A percentile compares a stretch with the other conserved stretches of the same genome.
phyloP scores from a whole-genome alignment of 129 eudicot genomes.

The Chrysanthemum makinoi region DNA sequence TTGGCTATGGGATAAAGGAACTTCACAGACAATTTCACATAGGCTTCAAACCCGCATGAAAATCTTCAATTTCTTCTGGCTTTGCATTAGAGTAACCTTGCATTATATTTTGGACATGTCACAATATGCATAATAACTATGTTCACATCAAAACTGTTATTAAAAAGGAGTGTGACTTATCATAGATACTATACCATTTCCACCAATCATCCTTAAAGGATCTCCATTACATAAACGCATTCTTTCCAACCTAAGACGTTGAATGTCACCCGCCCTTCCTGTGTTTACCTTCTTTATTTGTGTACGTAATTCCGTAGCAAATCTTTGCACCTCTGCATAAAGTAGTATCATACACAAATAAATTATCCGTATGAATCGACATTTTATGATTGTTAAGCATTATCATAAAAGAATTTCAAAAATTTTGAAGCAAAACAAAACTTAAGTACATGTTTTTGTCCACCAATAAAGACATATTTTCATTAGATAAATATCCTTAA shows the following conservation, averaged over 20 bases:
- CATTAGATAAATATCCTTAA: too few species aligned
- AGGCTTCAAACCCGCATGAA: conserved; percentile 33
- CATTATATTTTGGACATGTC: conserved; percentile 18
- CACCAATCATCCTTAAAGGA: conserved; percentile 29
- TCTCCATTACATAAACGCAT: conserved; percentile 33
- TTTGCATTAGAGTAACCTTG: conserved; percentile 42
- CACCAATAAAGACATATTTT: conserved; percentile 13
- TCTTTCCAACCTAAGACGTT: conserved; percentile 36
- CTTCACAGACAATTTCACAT: conserved; percentile 15
- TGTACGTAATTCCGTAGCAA: conserved; percentile 53
- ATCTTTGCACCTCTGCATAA: conserved; percentile 50
- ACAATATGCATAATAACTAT: neutral
- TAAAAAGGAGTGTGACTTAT: conserved; percentile 1
- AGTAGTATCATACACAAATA: neutral
- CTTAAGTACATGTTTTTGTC: neutral
- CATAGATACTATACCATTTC: conserved; percentile 35
- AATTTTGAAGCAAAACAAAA: neutral
- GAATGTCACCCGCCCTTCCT: conserved; percentile 42
- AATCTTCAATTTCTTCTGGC: conserved; percentile 46
- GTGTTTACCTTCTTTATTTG: conserved; percentile 47
- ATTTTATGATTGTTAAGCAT: neutral
- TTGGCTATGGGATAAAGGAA: conserved; percentile 6
- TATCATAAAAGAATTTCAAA: conserved; percentile 11
- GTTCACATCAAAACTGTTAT: neutral
- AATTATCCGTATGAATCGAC: neutral